A percentile compares a stretch with the other conserved stretches of the same genome.
These are phyloP conservation scores for Fusarium stilboides DNA, from an alignment of 2,329 filamentous ascomycete species.

Conservation along the genomic window DNA sequence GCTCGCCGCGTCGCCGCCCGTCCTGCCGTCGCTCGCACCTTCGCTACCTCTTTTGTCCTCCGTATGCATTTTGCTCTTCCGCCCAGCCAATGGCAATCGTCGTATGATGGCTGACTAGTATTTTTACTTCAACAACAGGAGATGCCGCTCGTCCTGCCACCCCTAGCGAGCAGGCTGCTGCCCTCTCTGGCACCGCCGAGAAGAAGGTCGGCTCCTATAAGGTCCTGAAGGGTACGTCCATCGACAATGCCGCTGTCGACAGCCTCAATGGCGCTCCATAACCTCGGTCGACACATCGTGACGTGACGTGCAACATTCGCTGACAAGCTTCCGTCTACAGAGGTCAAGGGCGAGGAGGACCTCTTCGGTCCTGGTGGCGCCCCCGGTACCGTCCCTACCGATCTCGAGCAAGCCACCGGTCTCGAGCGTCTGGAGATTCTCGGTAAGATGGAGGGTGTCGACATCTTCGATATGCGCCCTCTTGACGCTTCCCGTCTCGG, in stretches of 20 bases:
- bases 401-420: constrained; percentile 96
- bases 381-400: constrained; percentile 89
- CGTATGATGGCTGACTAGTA: constrained; percentile 53
- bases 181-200: constrained; percentile 57
- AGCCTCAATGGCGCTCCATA: constrained; percentile 31
- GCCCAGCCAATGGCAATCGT: constrained; percentile 48
- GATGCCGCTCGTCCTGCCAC: constrained; percentile 57
- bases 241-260: constrained; percentile 36
- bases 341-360: constrained; percentile 86
- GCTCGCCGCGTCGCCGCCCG: constrained; percentile 71
- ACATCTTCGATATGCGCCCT: constrained; percentile 98
- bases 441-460: constrained; percentile 98
- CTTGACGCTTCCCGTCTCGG: constrained; percentile 92
- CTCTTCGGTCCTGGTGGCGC: constrained; percentile 87
- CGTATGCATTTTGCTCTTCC: constrained; percentile 62
- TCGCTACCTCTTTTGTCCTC: constrained; percentile 73
- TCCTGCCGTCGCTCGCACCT: constrained; percentile 70
- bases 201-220: constrained; percentile 65
- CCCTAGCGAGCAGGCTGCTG: constrained; percentile 57
- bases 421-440: constrained; percentile 98
- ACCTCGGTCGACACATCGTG: constrained; percentile 46
- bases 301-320: constrained; percentile 34
- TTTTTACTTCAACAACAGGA: constrained; percentile 50
- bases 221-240: constrained; percentile 63
- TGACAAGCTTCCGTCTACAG: constrained; percentile 64